Evolutionary conservation across 768 basidiomycete genomes (phyloP).

Genomic region (Trametes sanguinea): DNA sequence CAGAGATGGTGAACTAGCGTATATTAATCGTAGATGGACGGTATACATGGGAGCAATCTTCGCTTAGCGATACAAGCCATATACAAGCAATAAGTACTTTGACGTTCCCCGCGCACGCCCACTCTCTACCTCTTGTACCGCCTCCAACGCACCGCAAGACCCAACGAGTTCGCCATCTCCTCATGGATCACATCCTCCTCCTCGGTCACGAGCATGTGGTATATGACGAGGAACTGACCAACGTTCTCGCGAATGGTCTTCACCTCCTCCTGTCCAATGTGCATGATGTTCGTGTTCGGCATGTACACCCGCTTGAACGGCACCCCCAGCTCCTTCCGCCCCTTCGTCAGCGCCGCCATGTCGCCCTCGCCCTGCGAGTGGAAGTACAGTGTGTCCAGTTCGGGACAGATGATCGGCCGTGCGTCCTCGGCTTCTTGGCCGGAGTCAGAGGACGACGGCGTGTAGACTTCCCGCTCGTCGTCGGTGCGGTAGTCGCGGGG

Average conservation of each 20-base stretch:
- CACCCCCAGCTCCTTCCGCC: slow-evolving; percentile 41
- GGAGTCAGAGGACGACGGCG: neutral
- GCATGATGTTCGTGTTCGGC: neutral
- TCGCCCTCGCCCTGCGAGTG: slow-evolving; percentile 18
- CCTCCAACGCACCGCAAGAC: slow-evolving; percentile 3
- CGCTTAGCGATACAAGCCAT: neutral
- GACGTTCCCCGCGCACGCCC: neutral
- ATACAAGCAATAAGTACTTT: slow-evolving; percentile 14
- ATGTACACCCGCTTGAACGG: slow-evolving; percentile 57
- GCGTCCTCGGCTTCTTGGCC: slow-evolving; percentile 3
- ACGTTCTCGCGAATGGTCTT: slow-evolving; percentile 1
- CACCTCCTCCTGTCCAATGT: slow-evolving; percentile 6
- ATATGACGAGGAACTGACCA: neutral
- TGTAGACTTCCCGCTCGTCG: slow-evolving; percentile 1
- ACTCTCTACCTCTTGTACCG: slow-evolving; percentile 11
- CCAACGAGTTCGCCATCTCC: slow-evolving; percentile 14
- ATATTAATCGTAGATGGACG: neutral
- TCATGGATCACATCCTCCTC: slow-evolving; percentile 13
- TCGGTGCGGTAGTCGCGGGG: slow-evolving; percentile 27
- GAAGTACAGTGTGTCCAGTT: slow-evolving; percentile 40
- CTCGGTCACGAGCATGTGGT: neutral
- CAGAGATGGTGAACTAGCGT: neutral
- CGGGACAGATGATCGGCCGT: slow-evolving; percentile 41
- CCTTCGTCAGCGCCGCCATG: slow-evolving; percentile 40
- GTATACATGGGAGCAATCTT: slow-evolving; percentile 1